Conservation (phyloP, 768 basidiomycete genomes). For the Glaciozyma martinii region DNA sequence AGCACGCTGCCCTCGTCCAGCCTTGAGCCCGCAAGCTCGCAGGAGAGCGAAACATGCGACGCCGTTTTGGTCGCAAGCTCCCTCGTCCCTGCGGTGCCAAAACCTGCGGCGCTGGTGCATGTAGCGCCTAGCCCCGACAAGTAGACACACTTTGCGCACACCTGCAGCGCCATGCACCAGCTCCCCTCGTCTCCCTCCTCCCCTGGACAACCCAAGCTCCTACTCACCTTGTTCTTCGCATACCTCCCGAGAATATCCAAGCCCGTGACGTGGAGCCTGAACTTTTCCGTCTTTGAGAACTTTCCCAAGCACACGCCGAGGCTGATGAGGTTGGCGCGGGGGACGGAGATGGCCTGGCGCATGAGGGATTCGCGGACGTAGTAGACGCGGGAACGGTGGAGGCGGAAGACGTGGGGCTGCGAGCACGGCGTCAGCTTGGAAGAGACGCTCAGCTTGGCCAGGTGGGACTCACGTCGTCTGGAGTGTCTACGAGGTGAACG, state of each 20-base stretch:
- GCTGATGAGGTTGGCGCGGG: slow-evolving; percentile 81
- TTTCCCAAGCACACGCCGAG: slow-evolving; percentile 96
- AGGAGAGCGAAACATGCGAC: too few relatives aligned
- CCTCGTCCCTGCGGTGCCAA: too few relatives aligned
- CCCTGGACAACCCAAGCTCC: not conserved
- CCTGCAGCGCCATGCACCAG: not conserved
- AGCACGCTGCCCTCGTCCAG: too few relatives aligned
- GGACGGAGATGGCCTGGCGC: slow-evolving; percentile 83
- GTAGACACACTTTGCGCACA: too few relatives aligned
- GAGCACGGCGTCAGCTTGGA: not conserved
- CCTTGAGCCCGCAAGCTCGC: too few relatives aligned
- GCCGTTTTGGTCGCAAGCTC: too few relatives aligned
- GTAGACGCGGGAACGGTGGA: slow-evolving; percentile 89
- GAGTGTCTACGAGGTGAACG: slow-evolving; percentile 49
- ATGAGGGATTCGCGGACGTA: slow-evolving; percentile 94
- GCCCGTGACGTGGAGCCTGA: slow-evolving; percentile 90
- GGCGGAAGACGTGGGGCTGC: slow-evolving; percentile 48
- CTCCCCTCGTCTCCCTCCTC: not conserved
- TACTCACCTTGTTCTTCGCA: slow-evolving; percentile 86
- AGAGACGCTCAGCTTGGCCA: not conserved
- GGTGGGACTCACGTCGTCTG: slow-evolving; percentile 16
- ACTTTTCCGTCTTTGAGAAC: slow-evolving; percentile 93
- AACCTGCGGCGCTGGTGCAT: too few relatives aligned
- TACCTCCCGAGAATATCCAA: slow-evolving; percentile 90
- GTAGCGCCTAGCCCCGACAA: too few relatives aligned